Base-by-base conservation (phyloP, 1,139 yeast species). In the Pichia sp. region DNA sequence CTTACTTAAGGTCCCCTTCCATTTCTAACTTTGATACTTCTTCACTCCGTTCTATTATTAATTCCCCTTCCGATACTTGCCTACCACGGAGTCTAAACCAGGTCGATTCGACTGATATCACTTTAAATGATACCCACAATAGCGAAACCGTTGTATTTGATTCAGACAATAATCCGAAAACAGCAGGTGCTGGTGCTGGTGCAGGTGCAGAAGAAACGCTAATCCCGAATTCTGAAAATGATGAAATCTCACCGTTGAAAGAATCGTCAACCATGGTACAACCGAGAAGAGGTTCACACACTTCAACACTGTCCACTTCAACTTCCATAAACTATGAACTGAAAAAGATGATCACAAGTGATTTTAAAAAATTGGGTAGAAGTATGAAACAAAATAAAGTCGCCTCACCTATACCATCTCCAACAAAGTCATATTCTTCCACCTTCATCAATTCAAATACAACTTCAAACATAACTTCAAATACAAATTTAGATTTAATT, bases 321-420 rank as follows among this genome's bases (percentile, higher is more conserved):
- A 37, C 26, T 7, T 29, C 46, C 11, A 39, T 44, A 22, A 42
- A 32, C 15, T n/a, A 8, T 26, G 43, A 42, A 39, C 13, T 29
- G 3, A 46, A 45, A 16, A 35, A 42, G n/a, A 30, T 34, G 16
- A 26, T 43, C 12, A 26, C 49, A 3, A 35, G 22, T 30, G 51
- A 48, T 32, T 20, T 48, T 16, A 42, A 36, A 20, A 48, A 40
- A 23, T 11, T 40, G 3, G 40, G 48, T 9, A 40, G 43, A 32
- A 40, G 34, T 30, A 34, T 42, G 15, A 37, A 39, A 16, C 23
- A 34, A 11, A 44, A 24, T 13, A 35, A 35, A 35, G 13, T 35
- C 3, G 20, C 38, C 22, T 35, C 38, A 12, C 24, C 38, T 20
- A 6, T 35, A 12, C 38, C 12, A 6, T 35, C 18, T 9, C 25